These are phyloP conservation scores for Thelonectria olida DNA, from an alignment of 2,329 filamentous ascomycete genomes.

Conservation along the genomic window DNA sequence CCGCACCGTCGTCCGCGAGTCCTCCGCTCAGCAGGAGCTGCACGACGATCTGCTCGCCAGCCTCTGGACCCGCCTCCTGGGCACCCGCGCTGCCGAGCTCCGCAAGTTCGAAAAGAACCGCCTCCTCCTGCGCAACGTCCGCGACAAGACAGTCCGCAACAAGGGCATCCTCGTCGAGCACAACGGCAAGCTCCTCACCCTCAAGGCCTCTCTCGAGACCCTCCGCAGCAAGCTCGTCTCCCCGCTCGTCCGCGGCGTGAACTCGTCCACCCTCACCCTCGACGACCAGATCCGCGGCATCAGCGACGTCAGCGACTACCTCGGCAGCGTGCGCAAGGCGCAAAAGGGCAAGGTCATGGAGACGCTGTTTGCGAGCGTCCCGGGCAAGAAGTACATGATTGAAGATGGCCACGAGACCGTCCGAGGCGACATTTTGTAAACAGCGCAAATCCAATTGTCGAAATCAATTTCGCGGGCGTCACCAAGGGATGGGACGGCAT, in stretches of 20 bases:
- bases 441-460: neutral
- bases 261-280: slow-evolving; percentile 75
- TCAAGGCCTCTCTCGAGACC: slow-evolving; percentile 89
- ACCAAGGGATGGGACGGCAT: neutral
- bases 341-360: slow-evolving; percentile 89
- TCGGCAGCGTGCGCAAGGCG: slow-evolving; percentile 77
- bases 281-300: slow-evolving; percentile 88
- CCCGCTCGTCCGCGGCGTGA: slow-evolving; percentile 78
- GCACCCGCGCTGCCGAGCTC: slow-evolving; percentile 77
- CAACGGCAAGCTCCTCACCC: slow-evolving; percentile 81
- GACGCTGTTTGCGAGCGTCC: slow-evolving; percentile 71
- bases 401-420: slow-evolving; percentile 38
- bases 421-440: slow-evolving; percentile 26
- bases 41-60: slow-evolving; percentile 84
- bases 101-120: slow-evolving; percentile 94
- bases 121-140: slow-evolving; percentile 78
- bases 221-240: slow-evolving; percentile 84
- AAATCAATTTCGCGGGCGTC: no score
- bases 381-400: slow-evolving; percentile 45
- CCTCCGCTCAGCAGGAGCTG: slow-evolving; percentile 79
- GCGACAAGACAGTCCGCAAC: slow-evolving; percentile 85
- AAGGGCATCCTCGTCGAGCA: slow-evolving; percentile 88
- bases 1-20: slow-evolving; percentile 84
- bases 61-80: slow-evolving; percentile 87
- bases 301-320: slow-evolving; percentile 80